Base-by-base conservation (phyloP, 169 alveolate species). In the Blepharisma undulans region DNA sequence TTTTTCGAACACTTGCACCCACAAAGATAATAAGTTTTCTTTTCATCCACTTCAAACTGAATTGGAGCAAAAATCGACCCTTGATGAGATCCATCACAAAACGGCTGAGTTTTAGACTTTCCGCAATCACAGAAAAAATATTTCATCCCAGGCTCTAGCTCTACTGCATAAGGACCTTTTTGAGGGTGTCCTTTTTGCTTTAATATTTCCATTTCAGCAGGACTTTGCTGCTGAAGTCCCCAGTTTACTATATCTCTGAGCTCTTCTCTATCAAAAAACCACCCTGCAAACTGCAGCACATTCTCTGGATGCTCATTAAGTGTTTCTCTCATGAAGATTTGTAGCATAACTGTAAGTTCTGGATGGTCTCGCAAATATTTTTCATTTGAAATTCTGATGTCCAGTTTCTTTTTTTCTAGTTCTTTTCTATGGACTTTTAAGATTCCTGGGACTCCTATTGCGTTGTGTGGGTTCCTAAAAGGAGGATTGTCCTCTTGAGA, bases 301-400 rank as follows among this genome's bases (percentile, higher is more conserved):
- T 92, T 88, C 7, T 95, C 96, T 60, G 97, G 97, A n/a, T 93
- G 86, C 48, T 95, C 94, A 86, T 95, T 95, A 12, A 95, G 92
- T 6, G 91, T 90, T 36, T 90, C 93, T 60, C 93, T 77, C 33
- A 95, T 92, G 48, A 95, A 95, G 78, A 92, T 66, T 27, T 88
- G 27, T 18, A 95, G 80, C 22, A 95, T 91, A 7, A 92, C 88
- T 32, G 82, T 74, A 60, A 95, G 92, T 87, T 93, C 97, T 29
- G 97, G 97, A 85, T 95, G 97, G 22, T 85, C 80, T 85, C 96
- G 84, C 18, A 95, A 76, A 82, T 95, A 95, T 33, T 72, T 87
- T 89, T 95, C 97, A 78, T 95, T 93, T 59, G 90, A 92, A 16
- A 90, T 92, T 79, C 96, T 93, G 88, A 93, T 59, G 61, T 92